Evolutionary conservation across 805 yeast genomes (phyloP).

Genomic region (Peterozyma xylosa): DNA sequence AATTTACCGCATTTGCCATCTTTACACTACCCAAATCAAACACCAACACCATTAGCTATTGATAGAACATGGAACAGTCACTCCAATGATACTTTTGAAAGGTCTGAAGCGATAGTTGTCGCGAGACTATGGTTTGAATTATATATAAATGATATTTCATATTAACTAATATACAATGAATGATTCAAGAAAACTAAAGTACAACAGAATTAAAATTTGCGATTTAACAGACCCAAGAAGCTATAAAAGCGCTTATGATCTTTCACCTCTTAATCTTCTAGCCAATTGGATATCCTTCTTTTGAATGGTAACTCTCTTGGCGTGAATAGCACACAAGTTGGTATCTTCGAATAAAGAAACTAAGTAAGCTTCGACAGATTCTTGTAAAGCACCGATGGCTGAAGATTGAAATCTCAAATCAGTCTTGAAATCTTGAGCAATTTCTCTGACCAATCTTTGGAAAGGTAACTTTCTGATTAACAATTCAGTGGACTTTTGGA

Average conservation of each 20-base stretch:
- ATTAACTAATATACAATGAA: no score
- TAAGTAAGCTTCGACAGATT: constrained; percentile 96
- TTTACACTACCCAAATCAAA: no score
- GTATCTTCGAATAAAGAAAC: constrained; percentile 97
- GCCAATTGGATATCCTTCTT: constrained; percentile 98
- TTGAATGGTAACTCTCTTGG: constrained; percentile 97
- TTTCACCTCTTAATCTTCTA: constrained; percentile 96
- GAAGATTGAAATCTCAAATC: constrained; percentile 95
- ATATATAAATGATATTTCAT: no score
- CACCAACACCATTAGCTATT: no score
- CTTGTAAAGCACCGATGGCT: constrained; percentile 97
- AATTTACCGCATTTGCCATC: no score
- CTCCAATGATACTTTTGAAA: no score
- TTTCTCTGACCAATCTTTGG: constrained; percentile 95
- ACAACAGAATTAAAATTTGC: constrained; percentile 2
- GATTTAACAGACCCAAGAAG: background rate
- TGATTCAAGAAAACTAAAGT: no score
- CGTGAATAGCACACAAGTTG: constrained; percentile 97
- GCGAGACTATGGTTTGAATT: no score
- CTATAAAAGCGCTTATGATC: constrained; percentile 44
- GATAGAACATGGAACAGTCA: no score
- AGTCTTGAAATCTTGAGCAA: constrained; percentile 89
- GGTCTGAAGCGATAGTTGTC: no score
- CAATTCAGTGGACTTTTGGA: constrained; percentile 92
- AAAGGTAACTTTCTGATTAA: constrained; percentile 95